Evolutionary conservation across 345 rosid species (phyloP), one percentile per base, ranked within the genome.

Genomic region (Melastoma malabathricum): DNA sequence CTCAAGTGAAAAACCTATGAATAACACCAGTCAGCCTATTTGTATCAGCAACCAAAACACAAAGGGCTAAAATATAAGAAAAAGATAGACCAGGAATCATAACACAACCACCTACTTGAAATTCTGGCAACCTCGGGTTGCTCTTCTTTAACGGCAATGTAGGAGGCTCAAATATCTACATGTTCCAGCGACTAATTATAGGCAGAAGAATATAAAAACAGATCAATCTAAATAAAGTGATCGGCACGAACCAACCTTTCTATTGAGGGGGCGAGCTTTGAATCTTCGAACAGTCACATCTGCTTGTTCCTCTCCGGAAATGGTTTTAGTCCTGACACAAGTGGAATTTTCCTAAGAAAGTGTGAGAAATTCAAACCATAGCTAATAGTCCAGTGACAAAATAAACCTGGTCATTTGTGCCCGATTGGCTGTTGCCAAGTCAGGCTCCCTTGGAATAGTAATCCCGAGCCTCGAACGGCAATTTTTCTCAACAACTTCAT

Each of bases 241-340:
- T 13, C 7, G 39, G 2, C 56, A 50, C 15, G 12, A 18, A 46
- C 94, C 31, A 57, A 93, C 99, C 73, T 88, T 93, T 75, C 96
- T 79, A 72, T 93, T 93, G 57, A 93, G 72, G 34, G 92, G 97
- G 15, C 92, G 81, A 18, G 99, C 97, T 88, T 74, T 93, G 69
- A 93, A 93, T 73, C 76, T 79, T 49, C 64, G 74, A 3, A 63
- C 70, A 19, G 60, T 47, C 46, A 63, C 49, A 27, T 71, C 47
- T 59, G 58, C 67, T 51, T 64, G 62, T n/a, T 79, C 81, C 54
- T 61, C 46, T 59, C 68, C 80, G 49, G 65, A 49, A 54, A 43
- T 60, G 19, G 43, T 52, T 71, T 66, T 83, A 47, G 78, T 75
- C 90, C 99, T 93, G 54, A 39, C 52, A 1, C 27, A 44, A 72